Base-by-base conservation (phyloP, 345 rosid species). In the Gossypium anomalum region DNA sequence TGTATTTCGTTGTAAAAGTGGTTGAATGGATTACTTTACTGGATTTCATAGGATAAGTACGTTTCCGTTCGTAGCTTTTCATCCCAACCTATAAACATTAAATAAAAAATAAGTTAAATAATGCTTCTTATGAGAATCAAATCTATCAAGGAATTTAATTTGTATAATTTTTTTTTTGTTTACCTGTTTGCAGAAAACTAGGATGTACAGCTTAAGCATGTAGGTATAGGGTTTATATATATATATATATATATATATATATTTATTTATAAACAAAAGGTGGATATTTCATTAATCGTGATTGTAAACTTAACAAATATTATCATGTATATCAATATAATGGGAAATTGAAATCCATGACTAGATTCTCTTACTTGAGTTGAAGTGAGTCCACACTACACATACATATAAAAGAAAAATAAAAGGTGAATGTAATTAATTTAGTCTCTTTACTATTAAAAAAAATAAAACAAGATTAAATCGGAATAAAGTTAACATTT, bases 41-140 rank as follows among this genome's bases (percentile, higher is more conserved):
- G 58, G 75, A 80, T 71, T 85, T 71, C 19, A 62, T 56, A 56
- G 82, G 78, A 77, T 55, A 77, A 12, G 77, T 70, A 47, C 84
- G 62, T 45, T 75, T 80, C 22, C 82, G 60, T 78, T 83, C 81
- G 49, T 63, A 77, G 67, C 59, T 70, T 77, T 79, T 80, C 84
- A 85, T 83, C 8, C 71, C 56, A 58, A 45, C 41, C 15, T 13
- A 15, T 15, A 0, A 10, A 52, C 47, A 17, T 1, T 12, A 66
- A 72, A 38, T 61, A 57, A 49, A 68, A 57, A 38, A n/a, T 9
- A 19, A 10, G 60, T 56, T 56, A 19, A n/a, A 27, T 16, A 19
- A 47, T 51, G 63, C 17, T 29, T 71, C 25, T 22, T 34, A 23
- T 49, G 51, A 27, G 59, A 67, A 67, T 22, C 38, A 44, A 66